Conservation (phyloP, 2,329 filamentous ascomycete genomes). For the Fusarium citri region DNA sequence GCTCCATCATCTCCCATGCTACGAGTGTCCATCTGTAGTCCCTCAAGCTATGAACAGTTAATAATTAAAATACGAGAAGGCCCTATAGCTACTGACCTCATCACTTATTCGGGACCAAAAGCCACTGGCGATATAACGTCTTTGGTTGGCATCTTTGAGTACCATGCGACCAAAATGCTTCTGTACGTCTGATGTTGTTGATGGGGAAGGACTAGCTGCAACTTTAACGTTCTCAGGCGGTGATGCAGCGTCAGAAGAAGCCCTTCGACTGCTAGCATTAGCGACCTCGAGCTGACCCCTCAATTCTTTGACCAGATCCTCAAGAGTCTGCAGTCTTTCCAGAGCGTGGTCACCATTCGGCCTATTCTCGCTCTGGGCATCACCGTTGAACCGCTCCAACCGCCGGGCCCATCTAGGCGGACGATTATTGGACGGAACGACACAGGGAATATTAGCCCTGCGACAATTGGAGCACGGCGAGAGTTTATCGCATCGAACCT, state of each 20-base stretch:
- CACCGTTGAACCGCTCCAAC: constrained; percentile 55
- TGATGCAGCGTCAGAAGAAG: constrained; percentile 47
- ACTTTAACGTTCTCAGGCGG: constrained; percentile 39
- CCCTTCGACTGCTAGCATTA: constrained; percentile 46
- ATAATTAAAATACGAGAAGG: background rate
- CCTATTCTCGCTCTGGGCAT: constrained; percentile 34
- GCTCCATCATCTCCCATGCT: constrained; percentile 46
- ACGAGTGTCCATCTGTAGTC: constrained; percentile 55
- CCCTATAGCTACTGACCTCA: constrained; percentile 55
- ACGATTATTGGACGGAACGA: constrained; percentile 61
- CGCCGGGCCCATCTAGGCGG: constrained; percentile 67
- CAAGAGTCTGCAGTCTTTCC: constrained; percentile 62
- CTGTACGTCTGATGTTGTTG: constrained; percentile 47
- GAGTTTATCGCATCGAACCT: constrained; percentile 68
- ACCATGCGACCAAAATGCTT: constrained; percentile 62
- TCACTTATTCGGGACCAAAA: constrained; percentile 69
- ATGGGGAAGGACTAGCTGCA: constrained; percentile 16
- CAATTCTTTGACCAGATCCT: constrained; percentile 63
- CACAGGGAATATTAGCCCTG: constrained; percentile 63
- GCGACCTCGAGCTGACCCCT: constrained; percentile 59
- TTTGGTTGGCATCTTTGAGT: constrained; percentile 56
- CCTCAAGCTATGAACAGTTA: constrained; percentile 53
- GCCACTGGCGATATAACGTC: constrained; percentile 62
- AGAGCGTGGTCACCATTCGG: constrained; percentile 55
- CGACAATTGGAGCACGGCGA: constrained; percentile 69